Evolutionary conservation across 2,329 filamentous ascomycete species (phyloP), one percentile per base, ranked within the genome.

Genomic region (Xylariaceae sp.): DNA sequence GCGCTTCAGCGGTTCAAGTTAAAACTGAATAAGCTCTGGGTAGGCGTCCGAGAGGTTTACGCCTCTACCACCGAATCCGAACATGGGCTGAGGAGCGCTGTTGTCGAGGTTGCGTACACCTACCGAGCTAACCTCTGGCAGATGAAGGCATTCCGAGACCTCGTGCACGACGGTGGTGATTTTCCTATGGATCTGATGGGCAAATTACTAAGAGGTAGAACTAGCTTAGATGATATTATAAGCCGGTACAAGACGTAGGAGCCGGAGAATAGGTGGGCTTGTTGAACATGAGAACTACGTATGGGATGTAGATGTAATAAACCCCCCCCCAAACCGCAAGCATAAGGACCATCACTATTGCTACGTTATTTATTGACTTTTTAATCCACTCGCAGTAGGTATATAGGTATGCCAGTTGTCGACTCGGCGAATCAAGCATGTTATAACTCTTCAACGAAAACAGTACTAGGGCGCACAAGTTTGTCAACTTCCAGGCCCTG

Each of bases 31-130:
- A 12, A 36, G 21, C 45, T 52, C 52, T 54, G 46, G 54, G 28
- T 55, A 6, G 54, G 54, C 28, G 46, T 60, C 45, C 53, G 52
- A 44, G 56, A 62, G 40, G n/a, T 62, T 19, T 62, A 60, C 19
- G 31, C 12, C 19, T 39, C 44, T 21, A 56, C 54, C 11, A 24
- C 28, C 12, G 43, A 34, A 28, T 44, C 34, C 21, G 53, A 45
- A 4, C 4, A 26, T 29, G 46, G n/a, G 17, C 26, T 62, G 43
- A 45, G 56, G 44, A 34, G 33, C n/a, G 49, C 40, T 34, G 40
- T 60, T 9, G 40, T 51, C 14, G n/a, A 46, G 11, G n/a, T 34
- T 37, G 50, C 26, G 33, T 7, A 17, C 24, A 17, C 1, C 16
- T 24, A 53, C 28, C 41, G 28, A 17, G 8, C 11, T 12, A 34